Base-by-base conservation (phyloP, 345 rosid species). In the Hibiscus trionum region DNA sequence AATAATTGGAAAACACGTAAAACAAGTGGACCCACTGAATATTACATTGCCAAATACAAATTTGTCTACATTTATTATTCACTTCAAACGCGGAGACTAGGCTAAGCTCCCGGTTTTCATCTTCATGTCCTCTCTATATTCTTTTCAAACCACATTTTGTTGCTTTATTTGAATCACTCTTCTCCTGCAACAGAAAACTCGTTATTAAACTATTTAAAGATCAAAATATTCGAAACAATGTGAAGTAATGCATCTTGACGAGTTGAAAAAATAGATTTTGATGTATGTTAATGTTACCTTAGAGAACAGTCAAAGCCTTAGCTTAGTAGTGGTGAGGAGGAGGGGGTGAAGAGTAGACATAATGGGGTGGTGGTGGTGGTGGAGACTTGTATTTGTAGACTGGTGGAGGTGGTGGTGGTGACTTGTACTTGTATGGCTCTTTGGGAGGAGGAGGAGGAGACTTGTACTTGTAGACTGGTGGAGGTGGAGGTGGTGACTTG, bases 291-390 rank as follows among this genome's bases (percentile, higher is more conserved):
- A 53, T 53, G 27, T 56, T 65, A 65, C 69, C 69, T 44, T 21
- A 7, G 16, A 26, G 16, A 9, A 44, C 55, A 4, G 2, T 59
- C 74, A 55, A 31, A 21, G 49, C 17, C 7, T 17, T 33, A n/a
- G 56, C 81, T 81, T 75, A 86, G 83, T 82, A 84, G 89, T 82
- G 88, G 81, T 83, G 19, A 71, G 90, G 89, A 69, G 91, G 90
- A 75, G 89, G 87, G 4, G 85, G 85, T 57, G 85, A 74, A 19
- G 77, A 57, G 55, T 73, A 78, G 72, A 26, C 7, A 66, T 80
- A 79, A 69, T 60, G 80, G 7, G 75, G 78, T 19, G 73, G 73
- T 11, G 77, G 72, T 3, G 71, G 42, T 21, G 71, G 71, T 0
- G 75, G 79, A 57, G 86, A 80, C 46, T 61, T 61, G 66, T 61